These are phyloP conservation scores for Mycena metata DNA, from an alignment of 768 basidiomycete genomes.

Conservation along the genomic window DNA sequence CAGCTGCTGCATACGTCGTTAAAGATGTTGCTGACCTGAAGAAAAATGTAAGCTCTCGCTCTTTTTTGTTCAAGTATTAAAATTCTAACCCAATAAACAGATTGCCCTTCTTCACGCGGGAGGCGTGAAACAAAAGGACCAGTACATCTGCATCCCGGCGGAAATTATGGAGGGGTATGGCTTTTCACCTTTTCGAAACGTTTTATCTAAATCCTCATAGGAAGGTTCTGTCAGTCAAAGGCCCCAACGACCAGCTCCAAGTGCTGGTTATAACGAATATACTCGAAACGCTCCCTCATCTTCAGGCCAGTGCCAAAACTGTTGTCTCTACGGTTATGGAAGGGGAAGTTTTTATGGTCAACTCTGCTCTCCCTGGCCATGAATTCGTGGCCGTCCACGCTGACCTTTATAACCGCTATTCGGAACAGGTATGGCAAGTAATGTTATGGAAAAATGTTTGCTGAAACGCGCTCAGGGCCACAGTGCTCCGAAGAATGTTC, in stretches of 20 bases:
- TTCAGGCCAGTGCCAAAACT: background rate
- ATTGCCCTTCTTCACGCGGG: too few relatives aligned
- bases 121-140: too few relatives aligned
- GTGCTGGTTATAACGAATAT: background rate
- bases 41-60: too few relatives aligned
- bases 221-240: conserved; percentile 4
- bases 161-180: conserved; percentile 15
- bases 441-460: background rate
- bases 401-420: background rate
- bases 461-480: background rate
- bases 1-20: background rate
- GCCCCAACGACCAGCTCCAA: background rate
- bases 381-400: background rate
- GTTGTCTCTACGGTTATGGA: background rate
- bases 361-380: background rate
- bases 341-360: background rate
- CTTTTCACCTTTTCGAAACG: background rate
- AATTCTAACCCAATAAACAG: too few relatives aligned
- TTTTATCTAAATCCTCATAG: background rate
- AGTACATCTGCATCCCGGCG: background rate
- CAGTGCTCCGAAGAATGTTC: background rate
- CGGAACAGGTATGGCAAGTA: background rate
- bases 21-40: background rate
- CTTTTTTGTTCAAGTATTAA: too few relatives aligned
- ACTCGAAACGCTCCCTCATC: background rate